Base-by-base conservation (phyloP, 495 filamentous ascomycete species). In the Ramalina intermedia region DNA sequence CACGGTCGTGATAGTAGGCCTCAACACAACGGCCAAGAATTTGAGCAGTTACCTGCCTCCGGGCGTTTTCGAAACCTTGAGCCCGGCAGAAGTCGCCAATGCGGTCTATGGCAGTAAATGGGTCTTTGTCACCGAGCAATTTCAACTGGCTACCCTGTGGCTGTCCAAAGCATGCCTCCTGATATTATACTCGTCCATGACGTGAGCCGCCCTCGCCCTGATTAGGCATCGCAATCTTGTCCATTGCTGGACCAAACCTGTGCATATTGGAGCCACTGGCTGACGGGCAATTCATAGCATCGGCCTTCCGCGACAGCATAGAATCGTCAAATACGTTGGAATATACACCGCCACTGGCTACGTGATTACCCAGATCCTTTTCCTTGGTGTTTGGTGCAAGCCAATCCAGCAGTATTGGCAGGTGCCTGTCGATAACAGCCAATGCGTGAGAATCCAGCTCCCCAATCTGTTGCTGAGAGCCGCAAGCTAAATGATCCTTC, bases 391-490 rank as follows among this genome's bases (percentile, higher is more conserved):
- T 7, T 82, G 78, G 67, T 82, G 80, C 52, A 63, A 69, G 29
- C 79, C 80, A 2, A 79, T 84, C 49, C 57, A 56, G 13, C 58
- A 79, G 46, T 82, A 82, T 54, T 81, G 75, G 75, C 69, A 72
- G 3, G 74, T 73, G 48, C 71, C 71, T 2, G 52, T 58, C 9
- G 46, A 55, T 8, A 66, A 63, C 43, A 59, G 60, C 63, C 54
- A 41, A 55, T 55, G 27, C 33, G 23, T 46, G 3, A 23, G 14
- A 24, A 24, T 24, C 23, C 23, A 24, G 3, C 12, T 24, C 23
- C 23, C 23, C 23, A 1, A 24, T 24, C 23, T 24, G 2, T 43
- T 20, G 3, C 45, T 12, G 6, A 20, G 8, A n/a, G 37, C 37
- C 18, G 24, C 24, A 57, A 61, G 62, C 45, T 56, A 53, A 24